Evolutionary conservation across 1,284 basidiomycete genomes (phyloP).

Genomic region (Ganoderma resinaceum): DNA sequence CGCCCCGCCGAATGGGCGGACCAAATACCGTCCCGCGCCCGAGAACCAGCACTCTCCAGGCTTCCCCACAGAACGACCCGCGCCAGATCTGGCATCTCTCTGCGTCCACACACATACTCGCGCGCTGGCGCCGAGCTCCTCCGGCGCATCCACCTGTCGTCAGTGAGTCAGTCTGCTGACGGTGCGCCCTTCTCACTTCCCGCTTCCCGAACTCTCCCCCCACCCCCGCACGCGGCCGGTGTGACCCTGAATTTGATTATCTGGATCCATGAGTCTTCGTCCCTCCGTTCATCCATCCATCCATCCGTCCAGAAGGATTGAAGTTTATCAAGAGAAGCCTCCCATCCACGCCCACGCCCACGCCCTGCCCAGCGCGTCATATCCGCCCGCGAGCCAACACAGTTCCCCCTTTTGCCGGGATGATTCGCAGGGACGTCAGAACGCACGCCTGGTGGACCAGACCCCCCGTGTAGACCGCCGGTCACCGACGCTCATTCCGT

Average conservation of each 20-base stretch:
- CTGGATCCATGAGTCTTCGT: constrained; percentile 2
- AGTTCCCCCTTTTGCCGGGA: not conserved
- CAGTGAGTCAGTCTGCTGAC: not conserved
- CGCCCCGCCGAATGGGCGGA: not conserved
- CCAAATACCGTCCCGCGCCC: not conserved
- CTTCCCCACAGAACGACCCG: not conserved
- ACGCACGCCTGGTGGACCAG: not conserved
- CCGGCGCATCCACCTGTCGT: not conserved
- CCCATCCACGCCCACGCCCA: not conserved
- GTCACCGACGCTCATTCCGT: not conserved
- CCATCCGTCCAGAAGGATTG: not conserved
- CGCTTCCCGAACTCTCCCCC: not conserved
- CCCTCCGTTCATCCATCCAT: not conserved
- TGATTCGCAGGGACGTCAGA: constrained; percentile 17
- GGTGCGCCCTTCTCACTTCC: not conserved
- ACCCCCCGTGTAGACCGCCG: not conserved
- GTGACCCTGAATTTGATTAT: constrained; percentile 30
- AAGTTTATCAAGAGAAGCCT: constrained; percentile 15
- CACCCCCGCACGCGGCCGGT: constrained; percentile 7
- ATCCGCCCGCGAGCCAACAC: not conserved
- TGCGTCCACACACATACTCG: not conserved
- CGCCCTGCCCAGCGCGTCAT: not conserved
- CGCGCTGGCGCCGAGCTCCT: not conserved
- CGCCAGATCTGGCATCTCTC: not conserved
- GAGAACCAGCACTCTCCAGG: not conserved